phyloP scores from a whole-genome alignment of 2,329 filamentous ascomycete species.

The Metarhizium anisopliae region DNA sequence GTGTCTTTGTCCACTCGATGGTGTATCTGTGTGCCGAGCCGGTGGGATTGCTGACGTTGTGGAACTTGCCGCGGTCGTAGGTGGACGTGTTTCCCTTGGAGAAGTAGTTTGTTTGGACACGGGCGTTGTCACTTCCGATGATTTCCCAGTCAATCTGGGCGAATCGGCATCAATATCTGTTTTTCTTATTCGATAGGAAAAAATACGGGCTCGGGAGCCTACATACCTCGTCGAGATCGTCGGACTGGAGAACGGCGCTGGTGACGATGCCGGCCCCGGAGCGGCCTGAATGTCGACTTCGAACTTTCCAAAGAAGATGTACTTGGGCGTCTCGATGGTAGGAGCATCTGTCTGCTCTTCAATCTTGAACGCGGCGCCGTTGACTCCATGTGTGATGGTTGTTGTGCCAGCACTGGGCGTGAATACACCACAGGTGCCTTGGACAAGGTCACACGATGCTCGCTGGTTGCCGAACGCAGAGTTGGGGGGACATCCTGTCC shows the following conservation, averaged over 20 bases:
- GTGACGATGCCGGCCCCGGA: constrained; percentile 66
- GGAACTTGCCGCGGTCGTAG: constrained; percentile 61
- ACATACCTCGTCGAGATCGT: constrained; percentile 30
- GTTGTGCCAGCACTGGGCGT: constrained; percentile 16
- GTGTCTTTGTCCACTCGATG: constrained; percentile 57
- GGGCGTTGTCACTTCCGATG: constrained; percentile 55
- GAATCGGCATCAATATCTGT: too few relatives aligned
- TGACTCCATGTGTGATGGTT: constrained; percentile 13
- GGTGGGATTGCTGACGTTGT: constrained; percentile 42
- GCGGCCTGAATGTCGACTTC: constrained; percentile 63
- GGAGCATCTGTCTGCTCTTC: constrained; percentile 44
- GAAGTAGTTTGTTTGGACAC: constrained; percentile 80
- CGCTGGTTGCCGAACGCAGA: constrained; percentile 55
- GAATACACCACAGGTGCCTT: constrained; percentile 42
- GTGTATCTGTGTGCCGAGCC: constrained; percentile 54
- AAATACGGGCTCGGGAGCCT: not conserved
- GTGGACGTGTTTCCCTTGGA: constrained; percentile 61
- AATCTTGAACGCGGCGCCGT: constrained; percentile 42
- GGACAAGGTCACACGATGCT: constrained; percentile 55
- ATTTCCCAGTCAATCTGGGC: constrained; percentile 72
- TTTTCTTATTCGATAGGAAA: too few relatives aligned
- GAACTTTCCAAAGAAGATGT: constrained; percentile 77
- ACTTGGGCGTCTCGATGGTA: constrained; percentile 61
- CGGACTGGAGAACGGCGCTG: constrained; percentile 66
- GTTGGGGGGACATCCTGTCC: constrained; percentile 48